Percentiles rank a stretch among this genome's conserved stretches.
Evolutionary conservation across 1,139 yeast species (phyloP).

Genomic region (Blastobotrys elegans): DNA sequence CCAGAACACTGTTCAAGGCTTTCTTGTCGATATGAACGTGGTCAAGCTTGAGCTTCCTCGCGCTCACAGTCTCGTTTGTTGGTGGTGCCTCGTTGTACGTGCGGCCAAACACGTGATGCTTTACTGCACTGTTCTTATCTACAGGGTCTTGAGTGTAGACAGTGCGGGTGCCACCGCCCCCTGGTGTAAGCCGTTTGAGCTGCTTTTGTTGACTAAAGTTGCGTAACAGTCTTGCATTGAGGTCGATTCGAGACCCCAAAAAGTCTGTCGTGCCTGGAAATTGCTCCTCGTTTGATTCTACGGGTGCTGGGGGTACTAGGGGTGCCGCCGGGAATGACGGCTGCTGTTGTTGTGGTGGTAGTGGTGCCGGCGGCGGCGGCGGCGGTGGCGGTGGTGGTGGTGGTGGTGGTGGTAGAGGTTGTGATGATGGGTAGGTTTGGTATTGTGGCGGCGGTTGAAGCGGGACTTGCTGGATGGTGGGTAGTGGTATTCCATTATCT

Average conservation of each 20-base stretch:
- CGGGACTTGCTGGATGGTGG: not conserved
- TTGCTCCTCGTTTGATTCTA: not conserved
- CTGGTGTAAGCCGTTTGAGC: constrained; percentile 4
- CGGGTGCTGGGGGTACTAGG: not conserved
- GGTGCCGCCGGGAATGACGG: not conserved
- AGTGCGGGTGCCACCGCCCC: constrained; percentile 12
- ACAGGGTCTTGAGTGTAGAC: constrained; percentile 14
- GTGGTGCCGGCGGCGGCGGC: not conserved
- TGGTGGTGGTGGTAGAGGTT: not conserved
- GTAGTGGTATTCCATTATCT: not conserved
- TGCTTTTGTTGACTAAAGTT: constrained; percentile 9
- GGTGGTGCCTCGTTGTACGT: constrained; percentile 7
- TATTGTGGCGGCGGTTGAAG: constrained; percentile 3
- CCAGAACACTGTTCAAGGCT: constrained; percentile 15
- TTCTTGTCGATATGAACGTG: constrained; percentile 9
- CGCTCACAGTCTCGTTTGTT: not conserved
- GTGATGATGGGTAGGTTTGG: not conserved
- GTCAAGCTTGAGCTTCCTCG: constrained; percentile 1
- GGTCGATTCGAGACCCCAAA: constrained; percentile 12
- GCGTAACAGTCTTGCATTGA: constrained; percentile 10
- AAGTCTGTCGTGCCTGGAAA: constrained; percentile 8
- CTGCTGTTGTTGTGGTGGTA: not conserved
- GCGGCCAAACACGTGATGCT: constrained; percentile 16
- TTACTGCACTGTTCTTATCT: constrained; percentile 12
- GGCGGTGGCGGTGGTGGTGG: not conserved